Evolutionary conservation across 2,329 filamentous ascomycete genomes (phyloP).

Genomic region (Myriosclerotinia duriaeana): DNA sequence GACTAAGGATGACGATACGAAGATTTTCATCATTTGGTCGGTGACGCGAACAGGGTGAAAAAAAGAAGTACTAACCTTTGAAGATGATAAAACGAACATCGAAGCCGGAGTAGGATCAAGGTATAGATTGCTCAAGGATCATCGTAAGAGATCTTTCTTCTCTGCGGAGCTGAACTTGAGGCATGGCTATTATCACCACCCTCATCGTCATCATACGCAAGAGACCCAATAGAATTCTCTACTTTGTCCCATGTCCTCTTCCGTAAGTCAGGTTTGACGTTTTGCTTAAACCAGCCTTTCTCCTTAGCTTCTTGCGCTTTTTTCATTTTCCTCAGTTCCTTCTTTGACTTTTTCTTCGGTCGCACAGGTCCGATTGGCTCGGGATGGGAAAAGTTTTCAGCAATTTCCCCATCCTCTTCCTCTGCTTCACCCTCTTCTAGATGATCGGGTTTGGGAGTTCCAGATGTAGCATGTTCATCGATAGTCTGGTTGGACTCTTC

Average conservation of each 20-base stretch:
- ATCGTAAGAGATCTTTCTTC: conserved; percentile 49
- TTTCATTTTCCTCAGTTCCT: conserved; percentile 31
- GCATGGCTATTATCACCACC: conserved; percentile 33
- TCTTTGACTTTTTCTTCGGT: conserved; percentile 23
- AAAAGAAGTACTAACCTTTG: conserved; percentile 22
- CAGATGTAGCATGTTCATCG: conserved; percentile 10
- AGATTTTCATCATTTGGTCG: conserved; percentile 73
- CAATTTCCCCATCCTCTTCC: conserved; percentile 27
- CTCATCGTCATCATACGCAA: conserved; percentile 57
- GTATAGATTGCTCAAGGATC: conserved; percentile 43
- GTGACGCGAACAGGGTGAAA: conserved; percentile 12
- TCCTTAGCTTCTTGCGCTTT: conserved; percentile 32
- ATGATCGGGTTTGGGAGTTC: conserved; percentile 1
- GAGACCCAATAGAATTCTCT: conserved; percentile 57
- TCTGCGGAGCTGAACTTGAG: conserved; percentile 42
- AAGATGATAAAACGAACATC: neutral
- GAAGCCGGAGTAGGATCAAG: neutral
- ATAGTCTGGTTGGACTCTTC: conserved; percentile 28
- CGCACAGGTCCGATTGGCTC: conserved; percentile 24
- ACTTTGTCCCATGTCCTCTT: conserved; percentile 69
- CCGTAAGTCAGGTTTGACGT: conserved; percentile 58
- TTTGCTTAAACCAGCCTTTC: conserved; percentile 42
- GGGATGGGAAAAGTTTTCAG: conserved; percentile 18
- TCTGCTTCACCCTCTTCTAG: conserved; percentile 23
- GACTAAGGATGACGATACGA: conserved; percentile 98